A percentile compares a stretch with the other conserved stretches of the same genome.
These are phyloP conservation scores for Fusarium sp. DNA, from an alignment of 2,329 filamentous ascomycete species.

Conservation along the genomic window DNA sequence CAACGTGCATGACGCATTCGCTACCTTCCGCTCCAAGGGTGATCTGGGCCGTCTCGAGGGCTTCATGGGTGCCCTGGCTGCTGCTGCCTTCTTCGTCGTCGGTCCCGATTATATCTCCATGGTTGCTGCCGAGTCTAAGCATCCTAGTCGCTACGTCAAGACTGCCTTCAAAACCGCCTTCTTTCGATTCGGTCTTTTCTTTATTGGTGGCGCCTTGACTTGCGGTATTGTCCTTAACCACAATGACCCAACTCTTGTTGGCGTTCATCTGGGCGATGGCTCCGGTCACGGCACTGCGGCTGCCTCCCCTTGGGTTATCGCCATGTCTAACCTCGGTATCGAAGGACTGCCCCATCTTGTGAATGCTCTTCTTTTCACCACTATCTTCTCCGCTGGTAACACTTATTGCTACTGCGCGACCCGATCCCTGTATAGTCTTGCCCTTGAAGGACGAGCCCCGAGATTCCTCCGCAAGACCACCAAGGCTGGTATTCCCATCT, in stretches of 20 bases:
- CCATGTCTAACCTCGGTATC: slow-evolving; percentile 48
- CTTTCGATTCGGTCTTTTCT: slow-evolving; percentile 78
- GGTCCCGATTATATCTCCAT: slow-evolving; percentile 41
- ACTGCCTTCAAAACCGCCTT: slow-evolving; percentile 80
- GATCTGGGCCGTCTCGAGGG: slow-evolving; percentile 34
- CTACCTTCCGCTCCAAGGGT: slow-evolving; percentile 23
- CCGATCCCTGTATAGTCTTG: slow-evolving; percentile 66
- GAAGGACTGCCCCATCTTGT: slow-evolving; percentile 60
- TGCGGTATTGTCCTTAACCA: slow-evolving; percentile 28
- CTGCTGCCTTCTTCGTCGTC: slow-evolving; percentile 35
- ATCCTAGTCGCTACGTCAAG: slow-evolving; percentile 71
- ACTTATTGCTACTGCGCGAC: slow-evolving; percentile 57
- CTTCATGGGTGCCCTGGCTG: slow-evolving; percentile 29
- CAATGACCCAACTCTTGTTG: slow-evolving; percentile 17
- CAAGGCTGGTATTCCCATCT: slow-evolving; percentile 65
- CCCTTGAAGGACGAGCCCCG: slow-evolving; percentile 63
- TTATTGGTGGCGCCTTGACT: slow-evolving; percentile 64
- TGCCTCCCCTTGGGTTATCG: slow-evolving; percentile 38
- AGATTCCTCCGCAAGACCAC: slow-evolving; percentile 64
- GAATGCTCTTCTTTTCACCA: slow-evolving; percentile 60
- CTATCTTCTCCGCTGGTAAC: slow-evolving; percentile 57
- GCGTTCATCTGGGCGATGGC: slow-evolving; percentile 7
- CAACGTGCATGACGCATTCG: slow-evolving; percentile 27
- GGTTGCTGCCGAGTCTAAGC: slow-evolving; percentile 34
- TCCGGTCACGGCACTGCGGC: slow-evolving; percentile 12